These are phyloP conservation scores for Diaporthe velutina DNA, from an alignment of 2,329 filamentous ascomycete genomes.

Conservation along the genomic window DNA sequence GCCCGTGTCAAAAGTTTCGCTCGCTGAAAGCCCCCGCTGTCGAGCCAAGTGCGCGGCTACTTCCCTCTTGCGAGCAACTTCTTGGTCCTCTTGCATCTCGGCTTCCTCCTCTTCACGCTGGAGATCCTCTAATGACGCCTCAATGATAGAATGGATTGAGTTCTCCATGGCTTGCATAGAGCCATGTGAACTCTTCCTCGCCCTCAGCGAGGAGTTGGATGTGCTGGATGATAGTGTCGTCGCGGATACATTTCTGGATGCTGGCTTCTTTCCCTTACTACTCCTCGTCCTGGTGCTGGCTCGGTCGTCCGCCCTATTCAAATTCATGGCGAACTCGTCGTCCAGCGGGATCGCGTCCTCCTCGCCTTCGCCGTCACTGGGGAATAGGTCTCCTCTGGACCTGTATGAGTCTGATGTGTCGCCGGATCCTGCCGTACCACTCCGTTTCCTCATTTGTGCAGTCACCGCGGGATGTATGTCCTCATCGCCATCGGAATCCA, in stretches of 20 bases:
- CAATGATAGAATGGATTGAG: constrained; percentile 51
- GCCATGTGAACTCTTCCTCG: constrained; percentile 44
- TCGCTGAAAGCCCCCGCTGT: constrained; percentile 58
- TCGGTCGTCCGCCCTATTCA: constrained; percentile 81
- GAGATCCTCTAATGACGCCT: constrained; percentile 65
- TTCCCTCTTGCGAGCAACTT: constrained; percentile 64
- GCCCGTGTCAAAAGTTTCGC: constrained; percentile 50
- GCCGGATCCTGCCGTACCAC: constrained; percentile 82
- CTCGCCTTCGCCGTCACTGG: constrained; percentile 86
- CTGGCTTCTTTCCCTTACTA: constrained; percentile 70
- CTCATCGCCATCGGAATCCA: constrained; percentile 68
- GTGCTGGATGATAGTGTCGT: constrained; percentile 66
- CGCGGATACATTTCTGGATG: constrained; percentile 68
- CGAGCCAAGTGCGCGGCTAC: constrained; percentile 65
- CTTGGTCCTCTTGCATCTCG: constrained; percentile 64
- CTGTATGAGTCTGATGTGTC: constrained; percentile 88
- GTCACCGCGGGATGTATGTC: constrained; percentile 47
- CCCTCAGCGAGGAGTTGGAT: constrained; percentile 44
- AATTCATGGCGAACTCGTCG: constrained; percentile 89
- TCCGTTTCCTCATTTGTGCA: constrained; percentile 69
- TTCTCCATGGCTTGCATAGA: constrained; percentile 51
- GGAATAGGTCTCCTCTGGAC: constrained; percentile 90
- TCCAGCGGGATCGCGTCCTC: constrained; percentile 94
- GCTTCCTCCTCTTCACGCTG: constrained; percentile 61
- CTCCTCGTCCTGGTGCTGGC: constrained; percentile 75